Base-by-base conservation (phyloP, 116 monocot species). In the Trichopus zeylanicus region DNA sequence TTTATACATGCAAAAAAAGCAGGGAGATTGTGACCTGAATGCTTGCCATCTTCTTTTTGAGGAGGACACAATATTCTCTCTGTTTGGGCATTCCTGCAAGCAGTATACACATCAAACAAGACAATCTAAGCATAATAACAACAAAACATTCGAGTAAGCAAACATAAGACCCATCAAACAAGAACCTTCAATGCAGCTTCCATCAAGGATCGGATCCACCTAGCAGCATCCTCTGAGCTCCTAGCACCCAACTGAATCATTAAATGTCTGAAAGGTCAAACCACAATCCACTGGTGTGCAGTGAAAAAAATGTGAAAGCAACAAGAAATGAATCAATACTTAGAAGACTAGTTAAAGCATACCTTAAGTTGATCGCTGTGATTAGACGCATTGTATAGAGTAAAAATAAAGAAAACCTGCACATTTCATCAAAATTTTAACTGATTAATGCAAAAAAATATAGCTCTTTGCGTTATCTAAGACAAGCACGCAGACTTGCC, bases 351-450 rank as follows among this genome's bases (percentile, higher is more conserved):
- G n/a, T n/a, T n/a, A n/a, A n/a, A n/a, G 13, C 3, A 12, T 47
- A 95, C 95, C 87, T 87, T 95, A 22, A 95, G 75, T 68, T 81
- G 83, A 65, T 86, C 83, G 32, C 58, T 71, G 64, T 83, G 89
- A 68, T 89, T 81, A 48, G 81, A 78, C 26, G 84, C 56, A 68
- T 84, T 95, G 57, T 84, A 87, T 10, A 95, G 48, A 13, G 87
- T 89, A 64, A 95, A 95, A 55, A 90, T 75, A 66, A 86, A 90
- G 75, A 89, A 86, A 47, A 81, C 79, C 90, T 95, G 90, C 65
- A 67, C 66, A 35, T 51, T 47, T 25, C 32, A 4, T 51, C 55
- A 12, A 53, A 62, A 64, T n/a, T 26, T 48, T 24, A 54, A 46
- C 0, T 24, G 11, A 25, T 22, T 29, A 31, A 55, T 26, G 10